Evolutionary conservation across 2,329 filamentous ascomycete species (phyloP).

Genomic region (Fusarium piperis): DNA sequence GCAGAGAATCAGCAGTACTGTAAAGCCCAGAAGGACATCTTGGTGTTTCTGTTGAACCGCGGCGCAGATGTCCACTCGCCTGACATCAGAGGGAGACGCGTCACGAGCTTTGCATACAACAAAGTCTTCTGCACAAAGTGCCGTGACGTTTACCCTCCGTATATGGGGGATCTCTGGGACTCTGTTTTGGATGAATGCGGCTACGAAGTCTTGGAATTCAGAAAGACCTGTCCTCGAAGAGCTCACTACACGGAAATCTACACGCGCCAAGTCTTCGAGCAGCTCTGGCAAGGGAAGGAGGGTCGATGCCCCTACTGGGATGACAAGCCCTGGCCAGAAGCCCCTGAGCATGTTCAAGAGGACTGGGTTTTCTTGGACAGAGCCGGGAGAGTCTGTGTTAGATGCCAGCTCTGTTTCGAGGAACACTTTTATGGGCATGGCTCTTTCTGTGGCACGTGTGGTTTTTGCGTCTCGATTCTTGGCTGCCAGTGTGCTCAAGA

Average conservation of each 20-base stretch:
- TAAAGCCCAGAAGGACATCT: background rate
- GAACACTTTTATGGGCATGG: too few species aligned
- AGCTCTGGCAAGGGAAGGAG: background rate
- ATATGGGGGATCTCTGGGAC: background rate
- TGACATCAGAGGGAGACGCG: fast-evolving
- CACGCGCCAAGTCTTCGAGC: background rate
- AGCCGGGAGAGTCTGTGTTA: background rate
- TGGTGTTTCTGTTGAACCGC: background rate
- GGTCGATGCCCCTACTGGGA: constrained; percentile 1
- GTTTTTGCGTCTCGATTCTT: background rate
- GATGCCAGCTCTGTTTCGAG: background rate
- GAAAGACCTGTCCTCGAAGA: fast-evolving
- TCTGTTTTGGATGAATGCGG: background rate
- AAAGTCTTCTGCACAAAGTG: background rate
- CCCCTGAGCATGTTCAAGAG: background rate
- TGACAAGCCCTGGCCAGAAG: background rate
- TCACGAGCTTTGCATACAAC: background rate
- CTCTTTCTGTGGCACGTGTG: background rate
- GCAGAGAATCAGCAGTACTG: too few species aligned
- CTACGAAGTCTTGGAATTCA: background rate
- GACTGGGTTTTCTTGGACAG: background rate
- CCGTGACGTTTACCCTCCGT: fast-evolving
- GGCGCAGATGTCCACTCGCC: background rate
- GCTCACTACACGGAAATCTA: background rate
- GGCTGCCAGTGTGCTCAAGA: background rate